phyloP scores from a whole-genome alignment of 2,329 filamentous ascomycete genomes.

The Scedosporium dehoogii region DNA sequence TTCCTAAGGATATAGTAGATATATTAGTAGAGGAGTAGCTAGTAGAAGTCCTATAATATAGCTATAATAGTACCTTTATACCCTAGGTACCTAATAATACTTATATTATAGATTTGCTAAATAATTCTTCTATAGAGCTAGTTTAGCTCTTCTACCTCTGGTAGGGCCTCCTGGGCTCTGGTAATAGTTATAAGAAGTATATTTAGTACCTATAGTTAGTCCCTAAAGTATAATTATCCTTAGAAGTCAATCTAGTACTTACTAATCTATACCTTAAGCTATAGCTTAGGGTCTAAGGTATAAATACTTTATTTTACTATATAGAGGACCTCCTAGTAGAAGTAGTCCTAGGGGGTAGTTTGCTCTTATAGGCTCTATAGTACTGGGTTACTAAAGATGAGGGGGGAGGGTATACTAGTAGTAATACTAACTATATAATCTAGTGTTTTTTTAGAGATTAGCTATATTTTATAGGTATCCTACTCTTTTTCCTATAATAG shows the following conservation, averaged over 20 bases:
- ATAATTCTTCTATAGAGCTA: background rate
- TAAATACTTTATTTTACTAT: background rate
- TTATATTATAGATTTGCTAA: background rate
- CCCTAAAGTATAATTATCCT: background rate
- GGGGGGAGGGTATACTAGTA: background rate
- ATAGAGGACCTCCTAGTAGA: background rate
- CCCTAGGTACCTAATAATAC: background rate
- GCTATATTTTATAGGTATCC: background rate
- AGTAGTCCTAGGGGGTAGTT: background rate
- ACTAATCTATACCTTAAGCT: background rate
- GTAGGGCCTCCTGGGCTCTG: too few species aligned
- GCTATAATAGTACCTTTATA: background rate
- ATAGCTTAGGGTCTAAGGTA: background rate
- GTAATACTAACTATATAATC: background rate
- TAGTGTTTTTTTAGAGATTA: background rate
- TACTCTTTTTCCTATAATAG: background rate
- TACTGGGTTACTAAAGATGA: background rate
- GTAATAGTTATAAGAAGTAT: background rate
- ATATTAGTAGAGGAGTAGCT: background rate
- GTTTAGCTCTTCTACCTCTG: too few species aligned
- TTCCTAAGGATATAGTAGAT: background rate
- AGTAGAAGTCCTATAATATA: background rate
- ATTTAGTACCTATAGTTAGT: background rate
- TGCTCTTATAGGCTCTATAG: background rate
- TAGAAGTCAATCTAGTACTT: background rate